Evolutionary conservation across 1,139 yeast species (phyloP), one percentile per base, ranked within the genome.

Genomic region (Suhomyces taliae): DNA sequence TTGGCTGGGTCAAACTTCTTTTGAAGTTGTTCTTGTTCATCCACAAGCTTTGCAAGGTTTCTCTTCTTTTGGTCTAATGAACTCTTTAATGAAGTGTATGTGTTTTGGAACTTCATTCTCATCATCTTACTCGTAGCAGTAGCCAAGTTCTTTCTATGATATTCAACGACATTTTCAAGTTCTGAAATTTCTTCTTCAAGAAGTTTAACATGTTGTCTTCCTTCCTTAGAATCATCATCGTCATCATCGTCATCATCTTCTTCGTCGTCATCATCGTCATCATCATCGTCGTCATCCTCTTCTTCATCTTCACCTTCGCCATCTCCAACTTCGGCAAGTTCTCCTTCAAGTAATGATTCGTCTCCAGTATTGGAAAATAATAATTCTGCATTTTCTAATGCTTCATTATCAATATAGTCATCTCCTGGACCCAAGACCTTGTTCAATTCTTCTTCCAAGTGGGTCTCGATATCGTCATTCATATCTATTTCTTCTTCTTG

Each of bases 121-220:
- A 93, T 78, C 72, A 93, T 86, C 58, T 91, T 91, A 63, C 90
- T 90, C 14, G 91, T 82, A 2, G 95, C 91, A 48, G 85, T 85
- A 14, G 78, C 81, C 42, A 90, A 80, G 56, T 89, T 93, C 45
- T 78, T 78, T 61, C 82, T 82, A 60, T 91, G 93, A 57, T 84
- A 84, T 45, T 79, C 83, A 47, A 95, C 87, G 0, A 93, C 91
- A 37, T 81, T 71, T 59, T 88, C 91, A 53, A 95, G 74, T 60
- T 95, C 99, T 11, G 78, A 72, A 45, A 95, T 84, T 63, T 91
- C 98, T 64, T 91, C 98, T 52, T 82, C 82, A 50, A 93, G 72
- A 56, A 90, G 77, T 60, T 87, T 90, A 55, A 81, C 81, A 56
- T 88, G 95, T 53, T 87, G 90, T 49, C 80, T 69, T 14, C 75